A percentile compares a stretch with the other conserved stretches of the same genome.
These are phyloP conservation scores for Naganishia randhawae DNA, from an alignment of 768 basidiomycete genomes.

Conservation along the genomic window DNA sequence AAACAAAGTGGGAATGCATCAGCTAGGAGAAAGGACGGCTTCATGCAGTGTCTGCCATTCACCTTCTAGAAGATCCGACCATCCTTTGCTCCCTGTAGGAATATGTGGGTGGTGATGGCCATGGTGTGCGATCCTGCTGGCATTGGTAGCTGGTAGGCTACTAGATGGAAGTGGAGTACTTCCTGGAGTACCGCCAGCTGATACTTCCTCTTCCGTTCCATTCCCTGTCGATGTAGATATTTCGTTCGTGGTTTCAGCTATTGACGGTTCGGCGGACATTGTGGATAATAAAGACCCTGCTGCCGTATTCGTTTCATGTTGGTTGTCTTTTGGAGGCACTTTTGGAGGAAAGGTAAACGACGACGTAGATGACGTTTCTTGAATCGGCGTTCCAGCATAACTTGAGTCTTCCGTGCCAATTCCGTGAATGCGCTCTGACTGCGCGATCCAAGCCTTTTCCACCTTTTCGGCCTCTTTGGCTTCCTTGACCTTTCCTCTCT, in stretches of 20 bases:
- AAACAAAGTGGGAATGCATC: not conserved
- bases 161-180: not conserved
- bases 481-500: constrained; percentile 17
- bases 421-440: constrained; percentile 25
- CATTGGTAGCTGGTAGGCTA: not conserved
- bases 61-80: constrained; percentile 33
- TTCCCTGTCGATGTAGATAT: not conserved
- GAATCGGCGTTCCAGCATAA: not conserved
- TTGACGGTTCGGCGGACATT: not conserved
- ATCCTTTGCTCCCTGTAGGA: constrained; percentile 23
- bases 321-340: not conserved
- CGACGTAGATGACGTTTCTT: not conserved
- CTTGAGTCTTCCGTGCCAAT: constrained; percentile 1
- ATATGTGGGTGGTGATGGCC: constrained; percentile 26
- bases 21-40: not conserved
- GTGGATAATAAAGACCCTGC: not conserved
- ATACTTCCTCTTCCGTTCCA: not conserved
- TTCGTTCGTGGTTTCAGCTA: constrained; percentile 25
- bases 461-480: constrained; percentile 29
- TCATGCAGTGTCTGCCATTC: not conserved
- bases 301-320: not conserved
- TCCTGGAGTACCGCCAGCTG: not conserved
- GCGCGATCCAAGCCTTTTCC: constrained; percentile 32
- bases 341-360: constrained; percentile 10
- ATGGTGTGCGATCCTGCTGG: constrained; percentile 24